These are phyloP conservation scores for Aspergillus pseudoglaucus DNA, from an alignment of 2,329 filamentous ascomycete genomes.

Conservation along the genomic window DNA sequence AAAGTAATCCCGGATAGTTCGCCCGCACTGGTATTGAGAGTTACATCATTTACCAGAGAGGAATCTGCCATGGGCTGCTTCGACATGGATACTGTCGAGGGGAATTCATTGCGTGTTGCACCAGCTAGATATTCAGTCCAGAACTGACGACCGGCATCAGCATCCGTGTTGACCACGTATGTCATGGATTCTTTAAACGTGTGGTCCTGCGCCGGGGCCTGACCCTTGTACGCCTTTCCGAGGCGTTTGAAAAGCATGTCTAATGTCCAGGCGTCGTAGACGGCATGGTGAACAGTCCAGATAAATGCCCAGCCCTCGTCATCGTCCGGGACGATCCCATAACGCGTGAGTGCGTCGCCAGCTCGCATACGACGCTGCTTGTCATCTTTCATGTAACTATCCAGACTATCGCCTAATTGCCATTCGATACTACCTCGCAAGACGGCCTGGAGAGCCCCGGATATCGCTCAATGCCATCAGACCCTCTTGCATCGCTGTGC, in stretches of 20 bases:
- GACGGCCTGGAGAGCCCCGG: too few relatives aligned
- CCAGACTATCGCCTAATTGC: background rate
- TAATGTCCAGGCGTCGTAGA: constrained; percentile 2
- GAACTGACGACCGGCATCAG: background rate
- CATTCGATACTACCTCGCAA: background rate
- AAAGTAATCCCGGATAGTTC: background rate
- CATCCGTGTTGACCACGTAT: background rate
- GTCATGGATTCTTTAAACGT: background rate
- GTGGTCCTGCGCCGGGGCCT: background rate
- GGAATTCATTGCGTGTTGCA: background rate
- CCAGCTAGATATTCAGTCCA: background rate
- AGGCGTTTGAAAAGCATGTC: constrained; percentile 8
- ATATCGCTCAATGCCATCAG: too few relatives aligned
- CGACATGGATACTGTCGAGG: background rate
- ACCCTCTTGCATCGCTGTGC: too few relatives aligned
- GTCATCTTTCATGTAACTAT: background rate
- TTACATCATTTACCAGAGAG: background rate
- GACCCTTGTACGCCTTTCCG: background rate
- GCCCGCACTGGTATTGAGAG: background rate
- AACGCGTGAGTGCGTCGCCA: background rate
- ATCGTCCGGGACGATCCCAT: background rate
- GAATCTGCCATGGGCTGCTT: background rate
- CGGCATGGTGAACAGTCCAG: constrained; percentile 11
- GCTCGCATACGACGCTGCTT: background rate
- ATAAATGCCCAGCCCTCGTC: constrained; percentile 5